Conservation (phyloP, 768 basidiomycete genomes). For the Galerina marginata region DNA sequence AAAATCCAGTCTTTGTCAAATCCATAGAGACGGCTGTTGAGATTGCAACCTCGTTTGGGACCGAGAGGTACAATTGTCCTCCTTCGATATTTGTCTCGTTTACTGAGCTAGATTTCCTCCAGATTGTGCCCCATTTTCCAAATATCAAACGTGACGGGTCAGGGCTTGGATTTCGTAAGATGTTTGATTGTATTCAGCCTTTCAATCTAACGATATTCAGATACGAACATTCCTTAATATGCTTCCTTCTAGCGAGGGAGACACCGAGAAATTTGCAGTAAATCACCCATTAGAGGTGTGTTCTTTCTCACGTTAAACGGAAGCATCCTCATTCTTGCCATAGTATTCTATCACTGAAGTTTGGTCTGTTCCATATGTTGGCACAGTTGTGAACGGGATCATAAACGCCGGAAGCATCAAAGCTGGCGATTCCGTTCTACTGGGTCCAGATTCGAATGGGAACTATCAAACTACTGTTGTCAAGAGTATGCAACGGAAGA, state of each 20-base stretch:
- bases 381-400: constrained; percentile 86
- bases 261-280: constrained; percentile 77
- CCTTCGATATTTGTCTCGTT: neutral
- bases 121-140: constrained; percentile 92
- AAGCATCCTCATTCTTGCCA: constrained; percentile 8
- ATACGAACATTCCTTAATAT: constrained; percentile 91
- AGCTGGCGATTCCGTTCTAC: constrained; percentile 78
- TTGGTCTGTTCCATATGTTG: constrained; percentile 88
- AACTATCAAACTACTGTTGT: constrained; percentile 81
- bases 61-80: constrained; percentile 58
- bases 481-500: constrained; percentile 93
- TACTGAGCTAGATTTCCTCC: neutral
- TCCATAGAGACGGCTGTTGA: constrained; percentile 83
- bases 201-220: constrained; percentile 37
- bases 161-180: constrained; percentile 79
- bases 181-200: neutral
- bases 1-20: constrained; percentile 84
- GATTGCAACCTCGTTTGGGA: constrained; percentile 73
- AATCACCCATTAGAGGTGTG: constrained; percentile 82
- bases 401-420: constrained; percentile 77
- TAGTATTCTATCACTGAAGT: constrained; percentile 87
- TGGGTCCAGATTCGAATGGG: constrained; percentile 94
- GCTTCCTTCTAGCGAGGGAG: constrained; percentile 85
- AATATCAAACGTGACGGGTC: constrained; percentile 94
- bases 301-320: neutral